Base-by-base conservation (phyloP, 163 green algal species). In the Prototheca wickerhamii region DNA sequence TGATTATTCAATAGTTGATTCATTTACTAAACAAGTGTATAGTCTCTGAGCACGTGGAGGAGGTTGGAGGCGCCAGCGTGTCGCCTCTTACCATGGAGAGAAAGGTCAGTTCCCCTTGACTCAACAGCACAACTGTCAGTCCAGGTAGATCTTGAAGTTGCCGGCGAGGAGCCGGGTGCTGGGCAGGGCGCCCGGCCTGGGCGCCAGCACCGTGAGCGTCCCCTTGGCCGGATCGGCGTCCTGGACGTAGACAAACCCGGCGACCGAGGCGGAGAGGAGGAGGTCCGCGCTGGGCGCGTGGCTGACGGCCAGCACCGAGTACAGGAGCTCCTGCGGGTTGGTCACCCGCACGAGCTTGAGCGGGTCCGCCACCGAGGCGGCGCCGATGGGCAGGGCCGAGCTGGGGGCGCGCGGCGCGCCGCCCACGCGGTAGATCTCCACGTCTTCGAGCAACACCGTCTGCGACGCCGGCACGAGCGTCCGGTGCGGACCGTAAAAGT, bases 211-310 rank as follows among this genome's bases (percentile, higher is more conserved):
- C 1, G 82, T 95, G n/a, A 93, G 52, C 21, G 60, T 84, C 17
- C 74, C 76, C 23, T 69, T 67, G 1, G 63, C 64, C 18, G 83
- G 52, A 57, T 98, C 89, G 4, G 96, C 86, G 23, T 89, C 86
- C 25, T 83, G 87, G 26, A 97, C 77, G 71, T 89, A 89, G 25
- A 96, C 77, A 70, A 96, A 96, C 4, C 91, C 91, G 0, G 91
- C 91, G 20, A 95, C 74, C 56, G 23, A n/a, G 31, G 68, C 73
- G 8, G 78, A 80, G 33, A 94, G 71, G 31, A 95, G 72, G 58
- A 90, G 57, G n/a, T 86, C 82, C 10, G 83, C 72, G 28, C 71
- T 72, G 12, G 69, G 52, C 1, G 88, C 91, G 65, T 96, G 84
- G 0, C 78, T 90, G 2, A 97, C 84, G 0, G 84, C 89, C 58